Conservation (phyloP, 1,284 basidiomycete genomes). For the Heterobasidion annosum region DNA sequence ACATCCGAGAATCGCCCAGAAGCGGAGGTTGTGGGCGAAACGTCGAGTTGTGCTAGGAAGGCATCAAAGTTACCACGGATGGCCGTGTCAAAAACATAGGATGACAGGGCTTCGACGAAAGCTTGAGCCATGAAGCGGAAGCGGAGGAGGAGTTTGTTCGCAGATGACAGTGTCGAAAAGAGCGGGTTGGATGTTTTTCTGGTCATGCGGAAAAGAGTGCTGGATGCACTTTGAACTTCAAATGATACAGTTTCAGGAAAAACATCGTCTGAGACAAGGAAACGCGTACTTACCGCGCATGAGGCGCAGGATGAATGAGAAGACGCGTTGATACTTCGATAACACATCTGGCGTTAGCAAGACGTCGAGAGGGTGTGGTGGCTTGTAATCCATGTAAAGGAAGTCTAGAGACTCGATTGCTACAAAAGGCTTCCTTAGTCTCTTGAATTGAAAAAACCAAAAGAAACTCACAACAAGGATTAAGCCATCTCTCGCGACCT, state of each 20-base stretch:
- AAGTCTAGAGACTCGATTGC: constrained; percentile 71
- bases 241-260: neutral
- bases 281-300: constrained; percentile 47
- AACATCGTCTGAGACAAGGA: neutral
- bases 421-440: constrained; percentile 2
- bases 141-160: constrained; percentile 47
- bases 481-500: constrained; percentile 66
- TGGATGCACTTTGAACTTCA: constrained; percentile 63
- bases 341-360: constrained; percentile 62
- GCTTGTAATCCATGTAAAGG: constrained; percentile 79
- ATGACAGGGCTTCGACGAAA: constrained; percentile 55
- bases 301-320: constrained; percentile 70
- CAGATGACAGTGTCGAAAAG: constrained; percentile 48
- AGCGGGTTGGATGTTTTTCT: constrained; percentile 31
- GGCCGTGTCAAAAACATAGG: constrained; percentile 70
- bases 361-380: constrained; percentile 61
- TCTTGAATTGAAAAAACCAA: constrained; percentile 1
- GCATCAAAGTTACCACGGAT: constrained; percentile 68
- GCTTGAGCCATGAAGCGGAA: constrained; percentile 68
- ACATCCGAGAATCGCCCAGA: constrained; percentile 50
- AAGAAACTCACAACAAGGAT: constrained; percentile 58
- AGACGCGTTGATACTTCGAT: constrained; percentile 79
- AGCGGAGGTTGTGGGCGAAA: neutral
- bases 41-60: constrained; percentile 40
- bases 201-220: constrained; percentile 58